Evolutionary conservation across 441 rosid species (phyloP), one percentile per base, ranked within the genome.

Genomic region (Codiaeum variegatum): DNA sequence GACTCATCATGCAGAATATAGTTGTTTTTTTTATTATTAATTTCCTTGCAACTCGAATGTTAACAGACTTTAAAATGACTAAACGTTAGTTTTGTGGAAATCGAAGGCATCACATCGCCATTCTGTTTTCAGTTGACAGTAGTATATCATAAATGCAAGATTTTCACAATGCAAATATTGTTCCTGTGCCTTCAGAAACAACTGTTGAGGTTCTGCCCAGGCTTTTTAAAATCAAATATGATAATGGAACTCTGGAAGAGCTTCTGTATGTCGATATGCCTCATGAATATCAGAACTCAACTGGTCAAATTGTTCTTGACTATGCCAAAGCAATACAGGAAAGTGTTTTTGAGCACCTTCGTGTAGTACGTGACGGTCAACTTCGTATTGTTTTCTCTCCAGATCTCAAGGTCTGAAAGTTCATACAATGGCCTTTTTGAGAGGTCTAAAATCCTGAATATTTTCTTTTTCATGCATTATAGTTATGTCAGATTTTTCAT

Each of bases 211-310:
- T 93, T 83, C 97, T 95, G 68, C 98, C 99, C 18, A 86, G 99
- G 87, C 97, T 95, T 69, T 95, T 89, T 80, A 95, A 95, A 85
- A 93, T 95, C 68, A 95, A 95, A 83, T 95, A 95, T 76, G 99
- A 95, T 75, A 93, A 98, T 85, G 99, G 99, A 26, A 93, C 98
- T 62, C 68, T 91, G 79, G 98, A 95, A 83, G 99, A 95, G 77
- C 95, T 95, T 73, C 90, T 95, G 62, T 93, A 93, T 69, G 91
- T 95, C 62, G 99, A 95, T 81, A 95, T 95, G 99, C 99, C 99
- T 15, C 88, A 88, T 6, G 99, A 95, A 70, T 93, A 90, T 71
- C 97, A 88, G 62, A 95, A 95, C 75, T 79, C 97, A 55, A 87
- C 98, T 5, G 98, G 98, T 66, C 98, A 95, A 83, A 93, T 95